Percentiles rank a stretch among this genome's conserved stretches.
phyloP scores from a whole-genome alignment of 805 yeast species.

The Starmerella geochares region DNA sequence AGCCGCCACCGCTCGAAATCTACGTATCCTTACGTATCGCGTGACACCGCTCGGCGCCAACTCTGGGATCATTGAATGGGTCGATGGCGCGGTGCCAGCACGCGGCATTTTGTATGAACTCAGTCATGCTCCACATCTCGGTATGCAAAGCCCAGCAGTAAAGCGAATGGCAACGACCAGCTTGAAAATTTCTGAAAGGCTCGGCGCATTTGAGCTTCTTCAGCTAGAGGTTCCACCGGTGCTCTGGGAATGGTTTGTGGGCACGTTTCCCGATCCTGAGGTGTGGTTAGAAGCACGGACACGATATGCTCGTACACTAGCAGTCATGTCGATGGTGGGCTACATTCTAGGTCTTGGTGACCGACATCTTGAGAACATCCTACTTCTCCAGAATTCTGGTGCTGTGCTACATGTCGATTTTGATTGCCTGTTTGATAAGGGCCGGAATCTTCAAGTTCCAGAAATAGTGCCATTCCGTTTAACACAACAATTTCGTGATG shows the following conservation, averaged over 20 bases:
- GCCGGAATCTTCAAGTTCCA: constrained; percentile 54
- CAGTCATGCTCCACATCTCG: constrained; percentile 12
- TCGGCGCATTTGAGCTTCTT: constrained; percentile 33
- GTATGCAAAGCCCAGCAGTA: constrained; percentile 31
- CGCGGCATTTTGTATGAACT: constrained; percentile 46
- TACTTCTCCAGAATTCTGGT: constrained; percentile 65
- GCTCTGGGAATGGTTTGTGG: constrained; percentile 76
- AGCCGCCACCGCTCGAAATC: constrained; percentile 62
- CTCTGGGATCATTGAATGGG: constrained; percentile 87
- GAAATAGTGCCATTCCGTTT: constrained; percentile 91
- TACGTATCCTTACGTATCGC: constrained; percentile 69
- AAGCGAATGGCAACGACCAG: constrained; percentile 30
- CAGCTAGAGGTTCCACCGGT: constrained; percentile 38
- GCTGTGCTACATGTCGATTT: constrained; percentile 87
- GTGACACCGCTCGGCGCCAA: constrained; percentile 81
- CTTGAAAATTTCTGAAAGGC: constrained; percentile 23
- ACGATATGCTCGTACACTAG: constrained; percentile 63
- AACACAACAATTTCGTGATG: constrained; percentile 81
- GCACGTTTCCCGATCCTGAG: constrained; percentile 79
- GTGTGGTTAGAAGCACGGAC: constrained; percentile 77
- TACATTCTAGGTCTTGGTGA: constrained; percentile 91
- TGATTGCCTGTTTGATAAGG: constrained; percentile 89
- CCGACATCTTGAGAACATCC: constrained; percentile 85
- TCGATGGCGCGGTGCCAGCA: constrained; percentile 62
- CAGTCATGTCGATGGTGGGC: constrained; percentile 97